Evolutionary conservation across 345 rosid genomes (phyloP), one percentile per base, ranked within the genome.

Genomic region (Hirschfeldia incana): DNA sequence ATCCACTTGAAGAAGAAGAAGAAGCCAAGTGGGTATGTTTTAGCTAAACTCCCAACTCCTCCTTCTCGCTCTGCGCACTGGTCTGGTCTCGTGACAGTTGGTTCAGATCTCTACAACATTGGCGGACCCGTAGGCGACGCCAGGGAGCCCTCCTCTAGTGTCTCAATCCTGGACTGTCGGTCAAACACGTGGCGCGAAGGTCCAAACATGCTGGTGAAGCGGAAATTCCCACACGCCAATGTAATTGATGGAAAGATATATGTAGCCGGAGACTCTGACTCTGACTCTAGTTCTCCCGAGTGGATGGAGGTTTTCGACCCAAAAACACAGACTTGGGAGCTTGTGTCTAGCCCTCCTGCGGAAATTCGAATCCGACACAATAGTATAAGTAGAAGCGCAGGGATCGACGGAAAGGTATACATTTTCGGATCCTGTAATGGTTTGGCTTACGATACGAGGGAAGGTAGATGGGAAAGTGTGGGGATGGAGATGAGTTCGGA

Each of bases 81-180:
- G 65, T 11, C 49, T 0, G 16, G 65, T 36, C 55, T 72, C 1
- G 67, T 60, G 4, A 4, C 67, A 0, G 11, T 60, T 72, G 90
- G 86, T 1, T 85, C 82, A 57, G 59, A 44, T 28, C 85, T 90
- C 58, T 90, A 82, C 70, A 86, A 84, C 11, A 68, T 90, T 55
- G 94, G 97, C 28, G 66, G 66, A 30, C 17, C 37, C 39, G 13
- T 13, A 8, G 62, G 1, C n/a, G 65, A 82, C 17, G 8, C n/a
- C 65, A 29, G 30, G 1, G 36, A 30, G 66, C 5, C 66, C 7
- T 87, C 90, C 8, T 21, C 91, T 8, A 85, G 73, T 59, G 91
- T 89, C 10, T 92, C 91, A 87, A 60, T 83, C 13, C 84, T 92
- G 13, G 94, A 92, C 66, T 89, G 92, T 84, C 86, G 89, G 11